A percentile compares a stretch with the other conserved stretches of the same genome.
Conservation (phyloP, 1,284 basidiomycete species). For the Flammula alnicola region DNA sequence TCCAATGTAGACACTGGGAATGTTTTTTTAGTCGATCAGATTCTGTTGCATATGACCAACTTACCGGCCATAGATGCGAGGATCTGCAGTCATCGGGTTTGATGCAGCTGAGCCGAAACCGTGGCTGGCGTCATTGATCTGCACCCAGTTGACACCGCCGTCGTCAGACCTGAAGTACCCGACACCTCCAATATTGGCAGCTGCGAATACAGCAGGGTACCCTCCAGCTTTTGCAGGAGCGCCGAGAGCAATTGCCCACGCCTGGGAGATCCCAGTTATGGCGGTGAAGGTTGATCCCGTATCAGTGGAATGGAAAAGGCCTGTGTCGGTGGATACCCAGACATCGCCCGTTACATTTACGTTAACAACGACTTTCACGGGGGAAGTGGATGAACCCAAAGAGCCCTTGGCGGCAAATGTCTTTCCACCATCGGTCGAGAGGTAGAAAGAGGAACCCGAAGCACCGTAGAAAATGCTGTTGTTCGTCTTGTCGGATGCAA, state of each 20-base stretch:
- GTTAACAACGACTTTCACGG: constrained; percentile 58
- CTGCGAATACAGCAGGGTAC: constrained; percentile 61
- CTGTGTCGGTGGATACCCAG: constrained; percentile 66
- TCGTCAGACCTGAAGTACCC: constrained; percentile 67
- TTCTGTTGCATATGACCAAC: constrained; percentile 18
- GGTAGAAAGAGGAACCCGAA: constrained; percentile 56
- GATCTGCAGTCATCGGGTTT: constrained; percentile 57
- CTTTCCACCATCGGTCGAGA: constrained; percentile 57
- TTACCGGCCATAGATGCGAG: constrained; percentile 57
- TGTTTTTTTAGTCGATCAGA: background rate
- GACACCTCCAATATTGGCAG: constrained; percentile 51
- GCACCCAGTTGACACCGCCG: constrained; percentile 59
- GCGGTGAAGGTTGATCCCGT: constrained; percentile 54
- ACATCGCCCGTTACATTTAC: constrained; percentile 57
- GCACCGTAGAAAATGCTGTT: constrained; percentile 63
- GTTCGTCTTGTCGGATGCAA: constrained; percentile 65
- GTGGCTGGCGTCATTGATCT: constrained; percentile 64
- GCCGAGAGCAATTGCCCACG: constrained; percentile 64
- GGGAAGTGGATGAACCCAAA: constrained; percentile 52
- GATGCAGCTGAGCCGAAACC: constrained; percentile 59
- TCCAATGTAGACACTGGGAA: constrained; percentile 60
- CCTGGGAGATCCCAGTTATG: constrained; percentile 51
- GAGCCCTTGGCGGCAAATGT: constrained; percentile 50
- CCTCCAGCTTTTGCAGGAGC: constrained; percentile 54
- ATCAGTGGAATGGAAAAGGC: constrained; percentile 65